phyloP scores from a whole-genome alignment of 441 rosid species.

The Biscutella auriculata region DNA sequence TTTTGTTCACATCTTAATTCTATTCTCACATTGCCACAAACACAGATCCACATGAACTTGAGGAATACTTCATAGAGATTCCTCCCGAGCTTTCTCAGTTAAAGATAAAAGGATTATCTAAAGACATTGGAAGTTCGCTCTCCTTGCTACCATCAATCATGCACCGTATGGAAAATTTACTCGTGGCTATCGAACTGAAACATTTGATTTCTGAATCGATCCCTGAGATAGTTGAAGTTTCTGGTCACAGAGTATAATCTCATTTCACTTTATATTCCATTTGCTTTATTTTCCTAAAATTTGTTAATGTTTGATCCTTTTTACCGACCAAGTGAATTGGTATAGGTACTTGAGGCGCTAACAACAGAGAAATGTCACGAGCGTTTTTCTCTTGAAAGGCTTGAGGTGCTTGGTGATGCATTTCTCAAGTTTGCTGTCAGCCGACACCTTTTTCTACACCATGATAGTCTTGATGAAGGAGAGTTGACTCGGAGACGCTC shows the following conservation, averaged over 20 bases:
- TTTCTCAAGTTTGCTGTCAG: slow-evolving; percentile 88
- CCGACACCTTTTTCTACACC: slow-evolving; percentile 66
- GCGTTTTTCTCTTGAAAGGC: slow-evolving; percentile 91
- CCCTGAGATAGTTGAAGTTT: slow-evolving; percentile 63
- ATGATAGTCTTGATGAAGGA: slow-evolving; percentile 83
- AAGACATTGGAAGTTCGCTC: slow-evolving; percentile 85
- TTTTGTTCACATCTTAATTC: neutral
- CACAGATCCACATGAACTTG: slow-evolving; percentile 62
- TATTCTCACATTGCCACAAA: slow-evolving; percentile 8
- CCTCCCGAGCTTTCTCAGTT: slow-evolving; percentile 85
- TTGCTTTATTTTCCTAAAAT: slow-evolving; percentile 1
- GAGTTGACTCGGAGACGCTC: slow-evolving; percentile 76
- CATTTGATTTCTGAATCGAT: slow-evolving; percentile 51
- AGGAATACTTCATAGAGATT: slow-evolving; percentile 66
- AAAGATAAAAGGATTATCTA: slow-evolving; percentile 82
- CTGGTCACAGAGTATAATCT: slow-evolving; percentile 54
- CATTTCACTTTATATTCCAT: slow-evolving; percentile 17
- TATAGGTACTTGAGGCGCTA: slow-evolving; percentile 83
- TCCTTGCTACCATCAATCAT: slow-evolving; percentile 88
- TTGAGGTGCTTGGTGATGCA: slow-evolving; percentile 88
- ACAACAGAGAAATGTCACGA: slow-evolving; percentile 96
- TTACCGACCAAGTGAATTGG: slow-evolving; percentile 20
- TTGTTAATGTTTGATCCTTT: slow-evolving; percentile 9
- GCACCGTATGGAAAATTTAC: slow-evolving; percentile 87
- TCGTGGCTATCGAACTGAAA: slow-evolving; percentile 89